phyloP scores from a whole-genome alignment of 495 filamentous ascomycete genomes.

The Xanthoparmelia taractica region DNA sequence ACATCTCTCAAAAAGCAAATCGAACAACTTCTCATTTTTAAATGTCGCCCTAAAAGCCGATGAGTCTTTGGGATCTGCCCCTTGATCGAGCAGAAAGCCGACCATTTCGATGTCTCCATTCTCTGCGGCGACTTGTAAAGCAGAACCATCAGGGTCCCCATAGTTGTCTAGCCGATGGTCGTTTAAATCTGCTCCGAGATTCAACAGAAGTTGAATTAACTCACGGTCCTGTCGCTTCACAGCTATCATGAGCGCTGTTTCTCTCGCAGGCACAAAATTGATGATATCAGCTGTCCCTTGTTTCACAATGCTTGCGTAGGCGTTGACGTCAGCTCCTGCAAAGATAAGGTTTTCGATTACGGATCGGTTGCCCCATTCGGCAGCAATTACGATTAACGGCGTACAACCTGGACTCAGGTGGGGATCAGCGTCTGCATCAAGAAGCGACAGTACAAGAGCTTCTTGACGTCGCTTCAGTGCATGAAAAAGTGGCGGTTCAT shows the following conservation, averaged over 20 bases:
- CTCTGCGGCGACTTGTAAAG: not conserved
- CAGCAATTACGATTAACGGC: not conserved
- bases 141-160: no score
- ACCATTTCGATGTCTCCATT: not conserved
- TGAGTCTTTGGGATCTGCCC: not conserved
- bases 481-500: not conserved
- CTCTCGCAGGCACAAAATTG: no score
- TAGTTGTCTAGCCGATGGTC: no score
- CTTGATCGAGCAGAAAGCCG: not conserved
- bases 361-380: not conserved
- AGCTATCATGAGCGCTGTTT: not conserved
- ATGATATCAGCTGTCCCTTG: not conserved
- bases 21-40: not conserved
- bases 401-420: not conserved
- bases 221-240: not conserved
- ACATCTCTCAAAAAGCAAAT: not conserved
- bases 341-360: not conserved
- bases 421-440: not conserved
- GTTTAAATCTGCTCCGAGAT: slow-evolving; percentile 10
- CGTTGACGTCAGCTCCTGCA: slow-evolving; percentile 1
- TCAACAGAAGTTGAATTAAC: slow-evolving; percentile 13
- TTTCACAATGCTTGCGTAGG: no score
- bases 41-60: not conserved
- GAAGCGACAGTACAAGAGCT: not conserved
- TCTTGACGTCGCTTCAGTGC: not conserved